Conservation (phyloP, 225 moss, liverwort and hornwort species). For the Pseudoscleropodium purum region DNA sequence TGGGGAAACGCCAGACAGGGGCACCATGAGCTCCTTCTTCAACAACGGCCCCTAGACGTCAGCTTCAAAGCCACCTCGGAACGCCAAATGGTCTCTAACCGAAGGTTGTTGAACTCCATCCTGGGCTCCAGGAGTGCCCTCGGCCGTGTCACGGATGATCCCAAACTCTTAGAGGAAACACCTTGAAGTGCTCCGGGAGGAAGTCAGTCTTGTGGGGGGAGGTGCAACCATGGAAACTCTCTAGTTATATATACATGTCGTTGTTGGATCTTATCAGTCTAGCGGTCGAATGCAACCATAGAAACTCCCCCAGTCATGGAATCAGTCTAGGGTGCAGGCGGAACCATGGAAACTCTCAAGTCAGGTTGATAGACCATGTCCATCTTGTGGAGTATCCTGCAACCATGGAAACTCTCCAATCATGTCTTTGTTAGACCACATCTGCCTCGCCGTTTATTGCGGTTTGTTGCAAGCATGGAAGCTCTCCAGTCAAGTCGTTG, state of each 20-base stretch:
- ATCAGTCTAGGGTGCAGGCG: neutral
- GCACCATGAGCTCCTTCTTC: constrained; percentile 48
- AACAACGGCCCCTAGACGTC: constrained; percentile 25
- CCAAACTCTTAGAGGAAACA: constrained; percentile 21
- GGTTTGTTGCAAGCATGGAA: neutral
- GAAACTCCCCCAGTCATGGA: neutral
- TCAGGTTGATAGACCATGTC: neutral
- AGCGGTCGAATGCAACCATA: neutral
- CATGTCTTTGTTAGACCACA: neutral
- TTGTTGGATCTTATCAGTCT: neutral
- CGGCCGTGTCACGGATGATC: constrained; percentile 13
- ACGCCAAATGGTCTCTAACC: constrained; percentile 17
- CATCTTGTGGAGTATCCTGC: neutral
- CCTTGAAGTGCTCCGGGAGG: neutral
- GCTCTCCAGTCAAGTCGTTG: no score
- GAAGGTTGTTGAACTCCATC: constrained; percentile 25
- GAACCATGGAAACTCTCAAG: neutral
- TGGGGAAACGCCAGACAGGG: constrained; percentile 29
- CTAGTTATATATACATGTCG: no score
- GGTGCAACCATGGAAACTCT: neutral
- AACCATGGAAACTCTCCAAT: neutral
- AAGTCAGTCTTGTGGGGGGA: neutral
- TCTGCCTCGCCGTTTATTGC: neutral
- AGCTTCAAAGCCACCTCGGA: constrained; percentile 31
- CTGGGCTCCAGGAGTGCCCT: constrained; percentile 7